Conservation (phyloP, 345 rosid species). For the Hypericum perforatum region DNA sequence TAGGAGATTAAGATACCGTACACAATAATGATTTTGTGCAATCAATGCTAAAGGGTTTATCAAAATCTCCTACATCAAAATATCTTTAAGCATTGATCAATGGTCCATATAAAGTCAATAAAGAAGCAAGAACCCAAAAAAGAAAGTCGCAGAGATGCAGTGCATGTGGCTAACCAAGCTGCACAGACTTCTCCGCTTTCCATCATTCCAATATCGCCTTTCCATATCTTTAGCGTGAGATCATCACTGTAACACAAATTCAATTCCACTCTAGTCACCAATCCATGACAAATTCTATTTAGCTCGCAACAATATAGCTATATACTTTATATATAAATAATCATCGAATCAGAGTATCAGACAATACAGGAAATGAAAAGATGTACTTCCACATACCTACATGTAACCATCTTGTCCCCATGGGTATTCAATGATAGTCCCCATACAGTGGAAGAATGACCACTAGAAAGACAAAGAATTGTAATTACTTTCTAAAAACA, state of each 20-base stretch:
- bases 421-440: conserved; percentile 61
- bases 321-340: neutral
- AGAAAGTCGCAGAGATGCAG: too few relatives aligned
- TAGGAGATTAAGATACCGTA: too few relatives aligned
- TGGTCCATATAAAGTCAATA: too few relatives aligned
- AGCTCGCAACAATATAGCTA: neutral
- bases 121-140: too few relatives aligned
- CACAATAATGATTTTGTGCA: too few relatives aligned
- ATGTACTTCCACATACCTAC: conserved; percentile 45
- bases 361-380: neutral
- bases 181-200: conserved; percentile 56
- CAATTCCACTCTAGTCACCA: conserved; percentile 9
- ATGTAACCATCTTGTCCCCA: conserved; percentile 89
- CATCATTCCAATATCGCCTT: conserved; percentile 40
- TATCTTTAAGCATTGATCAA: too few relatives aligned
- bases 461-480: conserved; percentile 36
- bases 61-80: too few relatives aligned
- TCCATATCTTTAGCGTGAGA: conserved; percentile 90
- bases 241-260: conserved; percentile 67
- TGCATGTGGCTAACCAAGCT: conserved; percentile 52
- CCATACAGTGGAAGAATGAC: conserved; percentile 93
- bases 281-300: conserved; percentile 1
- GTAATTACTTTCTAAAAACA: neutral
- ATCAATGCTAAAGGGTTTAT: too few relatives aligned
- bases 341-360: conserved; percentile 3